A percentile compares a stretch with the other conserved stretches of the same genome.
Evolutionary conservation across 495 filamentous ascomycete genomes (phyloP).

Genomic region (Articulospora tetracladia): DNA sequence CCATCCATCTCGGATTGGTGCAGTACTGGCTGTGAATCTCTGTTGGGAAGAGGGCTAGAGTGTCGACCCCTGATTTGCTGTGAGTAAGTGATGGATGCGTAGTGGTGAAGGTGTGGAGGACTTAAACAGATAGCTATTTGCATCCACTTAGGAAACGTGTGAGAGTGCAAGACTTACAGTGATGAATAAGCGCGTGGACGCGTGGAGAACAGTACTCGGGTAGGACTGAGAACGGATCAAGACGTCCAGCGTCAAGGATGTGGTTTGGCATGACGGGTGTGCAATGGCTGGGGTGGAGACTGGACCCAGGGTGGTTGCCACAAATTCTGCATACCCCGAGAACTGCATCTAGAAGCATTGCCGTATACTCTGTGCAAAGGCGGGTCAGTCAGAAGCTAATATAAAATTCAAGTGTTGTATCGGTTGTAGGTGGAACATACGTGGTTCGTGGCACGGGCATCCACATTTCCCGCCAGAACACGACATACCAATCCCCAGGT

Average conservation of each 20-base stretch:
- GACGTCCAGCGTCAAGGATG: background rate
- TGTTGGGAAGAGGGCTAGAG: slow-evolving; percentile 11
- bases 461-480: background rate
- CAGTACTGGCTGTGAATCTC: slow-evolving; percentile 20
- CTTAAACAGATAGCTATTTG: too few species aligned
- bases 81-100: background rate
- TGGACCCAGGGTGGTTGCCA: background rate
- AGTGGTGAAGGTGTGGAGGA: background rate
- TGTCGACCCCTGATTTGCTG: slow-evolving; percentile 7
- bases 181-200: slow-evolving; percentile 9
- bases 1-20: slow-evolving; percentile 17
- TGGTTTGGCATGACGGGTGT: slow-evolving; percentile 1
- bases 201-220: slow-evolving; percentile 1
- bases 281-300: background rate
- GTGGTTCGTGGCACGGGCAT: slow-evolving; percentile 6
- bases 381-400: background rate
- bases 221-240: slow-evolving; percentile 14
- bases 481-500: too few species aligned
- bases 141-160: too few species aligned
- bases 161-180: too few species aligned
- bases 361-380: slow-evolving; percentile 3
- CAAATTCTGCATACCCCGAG: slow-evolving; percentile 17
- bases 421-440: background rate
- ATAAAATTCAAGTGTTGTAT: background rate
- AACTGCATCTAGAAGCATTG: slow-evolving; percentile 2